Percentiles rank a stretch among this genome's conserved stretches.
Conservation (phyloP, 2,329 filamentous ascomycete genomes). For the Paecilomyces fulvus region DNA sequence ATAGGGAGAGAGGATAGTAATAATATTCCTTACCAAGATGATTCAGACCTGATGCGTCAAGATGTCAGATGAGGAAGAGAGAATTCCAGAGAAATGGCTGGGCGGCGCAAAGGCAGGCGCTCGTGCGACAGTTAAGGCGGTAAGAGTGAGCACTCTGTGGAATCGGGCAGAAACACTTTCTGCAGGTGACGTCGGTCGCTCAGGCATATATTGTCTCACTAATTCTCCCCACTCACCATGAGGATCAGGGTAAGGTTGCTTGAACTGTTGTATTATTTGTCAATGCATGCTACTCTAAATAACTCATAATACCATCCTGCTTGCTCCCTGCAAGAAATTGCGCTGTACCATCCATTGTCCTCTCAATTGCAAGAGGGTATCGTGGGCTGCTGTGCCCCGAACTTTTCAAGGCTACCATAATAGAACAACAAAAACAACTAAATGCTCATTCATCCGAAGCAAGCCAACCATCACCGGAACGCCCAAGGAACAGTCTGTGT, state of each 20-base stretch:
- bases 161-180: neutral
- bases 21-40: neutral
- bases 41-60: neutral
- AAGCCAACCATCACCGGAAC: neutral
- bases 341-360: neutral
- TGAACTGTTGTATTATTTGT: neutral
- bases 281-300: neutral
- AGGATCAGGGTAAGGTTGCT: neutral
- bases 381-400: neutral
- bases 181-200: neutral
- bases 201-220: neutral
- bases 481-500: neutral
- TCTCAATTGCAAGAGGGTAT: neutral
- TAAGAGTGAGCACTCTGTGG: neutral
- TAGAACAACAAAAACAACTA: neutral
- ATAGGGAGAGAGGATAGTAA: neutral
- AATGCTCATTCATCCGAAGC: neutral
- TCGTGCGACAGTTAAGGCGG: neutral
- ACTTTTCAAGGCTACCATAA: neutral
- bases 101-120: neutral
- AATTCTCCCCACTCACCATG: neutral
- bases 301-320: neutral
- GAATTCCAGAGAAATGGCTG: neutral
- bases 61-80: neutral
- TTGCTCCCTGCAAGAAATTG: neutral